Evolutionary conservation across 345 rosid species (phyloP).

Genomic region (Luvunga scandens): DNA sequence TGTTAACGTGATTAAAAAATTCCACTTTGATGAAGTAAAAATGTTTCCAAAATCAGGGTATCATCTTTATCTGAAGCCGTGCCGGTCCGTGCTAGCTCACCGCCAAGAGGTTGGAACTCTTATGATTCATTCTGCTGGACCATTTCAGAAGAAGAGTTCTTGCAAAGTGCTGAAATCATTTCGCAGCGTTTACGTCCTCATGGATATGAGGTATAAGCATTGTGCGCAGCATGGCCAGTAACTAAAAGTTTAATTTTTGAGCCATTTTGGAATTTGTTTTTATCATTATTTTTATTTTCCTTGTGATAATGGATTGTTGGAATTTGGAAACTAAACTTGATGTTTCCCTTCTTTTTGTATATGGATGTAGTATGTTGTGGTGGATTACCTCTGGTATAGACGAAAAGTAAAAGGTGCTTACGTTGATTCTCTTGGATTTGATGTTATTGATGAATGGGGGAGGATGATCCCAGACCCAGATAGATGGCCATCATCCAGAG

Average conservation of each 20-base stretch:
- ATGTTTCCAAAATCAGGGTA: slow-evolving; percentile 29
- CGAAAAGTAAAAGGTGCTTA: slow-evolving; percentile 72
- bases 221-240: neutral
- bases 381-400: slow-evolving; percentile 96
- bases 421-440: slow-evolving; percentile 70
- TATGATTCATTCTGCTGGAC: slow-evolving; percentile 95
- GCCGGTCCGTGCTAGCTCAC: slow-evolving; percentile 48
- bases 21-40: neutral
- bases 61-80: slow-evolving; percentile 21
- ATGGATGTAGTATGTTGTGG: slow-evolving; percentile 72
- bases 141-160: slow-evolving; percentile 79
- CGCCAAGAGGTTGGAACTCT: slow-evolving; percentile 98
- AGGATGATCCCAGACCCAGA: slow-evolving; percentile 74
- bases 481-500: slow-evolving; percentile 92
- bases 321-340: neutral
- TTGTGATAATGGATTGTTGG: neutral
- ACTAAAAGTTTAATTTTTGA: neutral
- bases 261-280: neutral
- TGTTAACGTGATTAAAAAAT: neutral
- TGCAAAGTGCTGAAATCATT: slow-evolving; percentile 61
- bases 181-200: slow-evolving; percentile 57
- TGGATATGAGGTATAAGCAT: slow-evolving; percentile 64
- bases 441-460: slow-evolving; percentile 97
- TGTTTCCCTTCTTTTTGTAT: neutral
- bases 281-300: too few relatives aligned